These are phyloP conservation scores for Periconia macrospinosa DNA, from an alignment of 2,329 filamentous ascomycete species.

Conservation along the genomic window DNA sequence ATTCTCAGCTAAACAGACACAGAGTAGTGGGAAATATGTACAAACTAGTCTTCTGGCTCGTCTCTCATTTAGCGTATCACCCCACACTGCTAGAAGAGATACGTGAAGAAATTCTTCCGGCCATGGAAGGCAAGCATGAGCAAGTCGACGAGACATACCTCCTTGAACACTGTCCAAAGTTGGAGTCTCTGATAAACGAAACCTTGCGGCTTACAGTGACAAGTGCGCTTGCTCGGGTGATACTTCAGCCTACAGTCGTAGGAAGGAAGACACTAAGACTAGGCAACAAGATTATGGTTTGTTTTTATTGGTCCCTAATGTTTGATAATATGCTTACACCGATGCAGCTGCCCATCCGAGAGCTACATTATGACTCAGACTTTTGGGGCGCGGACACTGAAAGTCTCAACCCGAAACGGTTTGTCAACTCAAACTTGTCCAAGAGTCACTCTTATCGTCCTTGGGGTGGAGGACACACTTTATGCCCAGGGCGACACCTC, in stretches of 20 bases:
- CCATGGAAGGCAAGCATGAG: not conserved
- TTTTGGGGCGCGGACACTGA: conserved; percentile 10
- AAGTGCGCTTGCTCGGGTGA: conserved; percentile 10
- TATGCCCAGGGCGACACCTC: conserved; percentile 16
- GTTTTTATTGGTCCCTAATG: not conserved
- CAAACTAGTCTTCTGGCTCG: conserved; percentile 17
- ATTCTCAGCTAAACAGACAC: not conserved
- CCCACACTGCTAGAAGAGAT: conserved; percentile 9
- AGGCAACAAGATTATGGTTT: conserved; percentile 13
- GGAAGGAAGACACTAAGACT: conserved; percentile 10
- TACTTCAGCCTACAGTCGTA: conserved; percentile 4
- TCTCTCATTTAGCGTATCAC: conserved; percentile 11
- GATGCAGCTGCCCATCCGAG: conserved; percentile 7
- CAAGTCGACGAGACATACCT: conserved; percentile 9
- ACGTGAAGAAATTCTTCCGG: conserved; percentile 9
- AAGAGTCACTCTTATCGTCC: conserved; percentile 9
- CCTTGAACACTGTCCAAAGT: conserved; percentile 12
- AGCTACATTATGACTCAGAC: conserved; percentile 11
- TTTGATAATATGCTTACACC: not conserved
- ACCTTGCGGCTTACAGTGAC: conserved; percentile 12
- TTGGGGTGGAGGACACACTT: conserved; percentile 14
- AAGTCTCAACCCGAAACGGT: conserved; percentile 9
- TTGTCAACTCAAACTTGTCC: conserved; percentile 8
- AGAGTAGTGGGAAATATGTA: conserved; percentile 19
- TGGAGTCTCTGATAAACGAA: conserved; percentile 14